A percentile compares a stretch with the other conserved stretches of the same genome.
Evolutionary conservation across 2,329 filamentous ascomycete genomes (phyloP).

Genomic region (Penicillium sp.): DNA sequence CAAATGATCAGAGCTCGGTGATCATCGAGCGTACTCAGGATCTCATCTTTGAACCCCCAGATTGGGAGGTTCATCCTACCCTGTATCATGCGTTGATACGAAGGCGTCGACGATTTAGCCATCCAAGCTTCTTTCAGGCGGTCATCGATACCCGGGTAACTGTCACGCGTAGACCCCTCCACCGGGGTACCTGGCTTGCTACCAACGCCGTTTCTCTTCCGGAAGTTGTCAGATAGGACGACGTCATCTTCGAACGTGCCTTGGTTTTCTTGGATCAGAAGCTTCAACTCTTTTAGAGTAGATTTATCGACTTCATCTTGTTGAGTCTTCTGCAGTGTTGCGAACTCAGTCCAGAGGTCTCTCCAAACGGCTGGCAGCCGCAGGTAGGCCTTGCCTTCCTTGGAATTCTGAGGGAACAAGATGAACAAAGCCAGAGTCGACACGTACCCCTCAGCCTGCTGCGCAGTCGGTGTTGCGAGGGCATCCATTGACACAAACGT

Average conservation of each 20-base stretch:
- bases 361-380: conserved; percentile 72
- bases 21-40: conserved; percentile 65
- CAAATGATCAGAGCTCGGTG: conserved; percentile 88
- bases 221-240: conserved; percentile 67
- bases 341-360: conserved; percentile 74
- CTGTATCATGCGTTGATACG: conserved; percentile 71
- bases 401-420: conserved; percentile 65
- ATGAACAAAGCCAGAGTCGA: conserved; percentile 75
- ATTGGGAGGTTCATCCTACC: conserved; percentile 77
- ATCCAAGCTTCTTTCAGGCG: conserved; percentile 45
- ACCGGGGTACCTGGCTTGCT: conserved; percentile 23
- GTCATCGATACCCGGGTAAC: conserved; percentile 26
- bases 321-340: conserved; percentile 59
- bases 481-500: conserved; percentile 64
- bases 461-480: conserved; percentile 62
- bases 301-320: conserved; percentile 62
- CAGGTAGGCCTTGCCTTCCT: conserved; percentile 77
- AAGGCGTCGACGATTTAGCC: conserved; percentile 41
- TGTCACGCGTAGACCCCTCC: conserved; percentile 19
- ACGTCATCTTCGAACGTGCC: conserved; percentile 58
- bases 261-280: conserved; percentile 31
- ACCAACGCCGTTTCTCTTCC: conserved; percentile 39
- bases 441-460: conserved; percentile 79
- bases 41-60: conserved; percentile 71
- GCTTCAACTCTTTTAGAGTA: conserved; percentile 56